A percentile compares a stretch with the other conserved stretches of the same genome.
Evolutionary conservation across 176 grass and related monocot genomes (phyloP).

Genomic region (Oryza coarctata): DNA sequence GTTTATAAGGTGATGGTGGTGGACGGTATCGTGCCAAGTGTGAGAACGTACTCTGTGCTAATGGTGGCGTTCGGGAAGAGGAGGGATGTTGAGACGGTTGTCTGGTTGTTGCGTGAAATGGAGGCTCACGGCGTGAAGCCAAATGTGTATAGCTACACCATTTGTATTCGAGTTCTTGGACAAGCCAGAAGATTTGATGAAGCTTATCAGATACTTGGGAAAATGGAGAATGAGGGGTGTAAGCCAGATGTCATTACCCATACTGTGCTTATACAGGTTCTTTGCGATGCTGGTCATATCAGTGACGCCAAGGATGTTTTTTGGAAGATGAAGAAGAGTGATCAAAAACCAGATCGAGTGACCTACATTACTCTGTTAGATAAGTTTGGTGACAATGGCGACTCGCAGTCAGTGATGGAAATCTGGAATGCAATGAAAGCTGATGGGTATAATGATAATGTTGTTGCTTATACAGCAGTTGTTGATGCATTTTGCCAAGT

Average conservation of each 20-base stretch:
- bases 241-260: slow-evolving; percentile 75
- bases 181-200: slow-evolving; percentile 60
- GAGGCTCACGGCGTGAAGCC: slow-evolving; percentile 64
- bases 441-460: slow-evolving; percentile 78
- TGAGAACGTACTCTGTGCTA: slow-evolving; percentile 82
- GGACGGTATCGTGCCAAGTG: slow-evolving; percentile 46
- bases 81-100: slow-evolving; percentile 56
- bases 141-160: slow-evolving; percentile 95
- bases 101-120: slow-evolving; percentile 73
- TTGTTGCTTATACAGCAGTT: slow-evolving; percentile 61
- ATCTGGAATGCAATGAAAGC: slow-evolving; percentile 74
- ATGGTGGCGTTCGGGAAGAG: slow-evolving; percentile 78
- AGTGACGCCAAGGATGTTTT: slow-evolving; percentile 76
- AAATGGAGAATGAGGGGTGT: slow-evolving; percentile 74
- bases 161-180: slow-evolving; percentile 82
- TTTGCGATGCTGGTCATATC: slow-evolving; percentile 64
- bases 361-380: slow-evolving; percentile 87
- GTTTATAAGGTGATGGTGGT: slow-evolving; percentile 64
- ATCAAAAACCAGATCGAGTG: slow-evolving; percentile 76
- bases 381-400: slow-evolving; percentile 73
- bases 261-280: slow-evolving; percentile 75
- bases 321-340: slow-evolving; percentile 78
- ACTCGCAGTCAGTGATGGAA: slow-evolving; percentile 53
- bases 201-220: slow-evolving; percentile 49
- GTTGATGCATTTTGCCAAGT: slow-evolving; percentile 73